Conservation (phyloP, 768 basidiomycete genomes). For the Exsudoporus frostii region DNA sequence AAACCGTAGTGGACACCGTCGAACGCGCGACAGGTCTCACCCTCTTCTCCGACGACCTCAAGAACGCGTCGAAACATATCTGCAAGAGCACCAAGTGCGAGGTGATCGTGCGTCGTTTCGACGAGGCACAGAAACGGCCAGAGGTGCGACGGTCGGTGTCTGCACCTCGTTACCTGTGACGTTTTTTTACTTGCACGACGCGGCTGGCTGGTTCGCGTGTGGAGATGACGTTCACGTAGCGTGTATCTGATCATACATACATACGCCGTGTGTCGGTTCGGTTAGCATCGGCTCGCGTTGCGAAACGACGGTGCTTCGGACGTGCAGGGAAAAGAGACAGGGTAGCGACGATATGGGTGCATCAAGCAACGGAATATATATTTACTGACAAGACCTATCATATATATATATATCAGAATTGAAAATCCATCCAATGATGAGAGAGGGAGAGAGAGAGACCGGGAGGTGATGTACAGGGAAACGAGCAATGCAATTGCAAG, state of each 20-base stretch:
- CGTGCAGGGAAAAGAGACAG: slow-evolving; percentile 1
- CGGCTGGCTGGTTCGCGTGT: neutral
- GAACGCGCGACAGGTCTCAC: slow-evolving; percentile 87
- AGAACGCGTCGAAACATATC: slow-evolving; percentile 73
- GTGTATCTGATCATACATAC: neutral
- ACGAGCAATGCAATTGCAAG: neutral
- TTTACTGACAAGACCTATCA: slow-evolving; percentile 18
- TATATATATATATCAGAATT: slow-evolving; percentile 16
- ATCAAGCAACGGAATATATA: slow-evolving; percentile 29
- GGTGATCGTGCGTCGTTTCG: slow-evolving; percentile 83
- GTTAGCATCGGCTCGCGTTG: neutral
- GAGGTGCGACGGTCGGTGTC: slow-evolving; percentile 51
- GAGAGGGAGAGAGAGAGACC: neutral
- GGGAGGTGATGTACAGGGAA: neutral
- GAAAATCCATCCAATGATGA: slow-evolving; percentile 4
- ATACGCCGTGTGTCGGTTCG: neutral
- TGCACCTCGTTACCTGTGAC: slow-evolving; percentile 32
- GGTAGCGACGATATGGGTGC: slow-evolving; percentile 15
- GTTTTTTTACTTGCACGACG: too few relatives aligned
- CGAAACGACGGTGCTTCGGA: neutral
- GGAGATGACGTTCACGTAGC: neutral
- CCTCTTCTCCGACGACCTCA: slow-evolving; percentile 81
- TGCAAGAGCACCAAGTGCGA: slow-evolving; percentile 89
- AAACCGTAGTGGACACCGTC: slow-evolving; percentile 74
- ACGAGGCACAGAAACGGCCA: slow-evolving; percentile 77